Conservation (phyloP, 2,329 filamentous ascomycete species). For the Cordyceps javanica region DNA sequence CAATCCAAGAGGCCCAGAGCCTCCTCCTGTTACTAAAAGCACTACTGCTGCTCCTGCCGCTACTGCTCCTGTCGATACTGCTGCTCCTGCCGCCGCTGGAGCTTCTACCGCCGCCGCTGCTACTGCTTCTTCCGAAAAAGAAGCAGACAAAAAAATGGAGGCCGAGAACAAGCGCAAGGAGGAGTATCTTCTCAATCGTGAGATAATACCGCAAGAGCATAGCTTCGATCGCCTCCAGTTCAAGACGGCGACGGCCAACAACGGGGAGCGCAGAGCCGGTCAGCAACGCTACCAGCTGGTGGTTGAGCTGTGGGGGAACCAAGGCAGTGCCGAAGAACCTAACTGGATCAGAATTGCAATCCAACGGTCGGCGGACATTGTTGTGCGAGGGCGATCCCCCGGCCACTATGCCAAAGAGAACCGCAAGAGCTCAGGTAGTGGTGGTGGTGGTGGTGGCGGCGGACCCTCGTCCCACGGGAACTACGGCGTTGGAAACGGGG, state of each 20-base stretch:
- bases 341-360: constrained; percentile 65
- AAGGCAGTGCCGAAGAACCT: constrained; percentile 42
- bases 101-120: too few species aligned
- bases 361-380: constrained; percentile 71
- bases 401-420: constrained; percentile 69
- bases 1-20: too few species aligned
- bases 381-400: constrained; percentile 78
- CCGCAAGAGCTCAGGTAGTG: background rate
- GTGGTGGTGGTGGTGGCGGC: background rate
- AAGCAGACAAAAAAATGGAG: too few species aligned
- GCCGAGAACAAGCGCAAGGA: too few species aligned
- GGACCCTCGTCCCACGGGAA: background rate
- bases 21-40: too few species aligned
- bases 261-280: constrained; percentile 81
- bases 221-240: constrained; percentile 89
- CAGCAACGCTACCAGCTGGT: constrained; percentile 93
- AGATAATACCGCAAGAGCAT: too few species aligned
- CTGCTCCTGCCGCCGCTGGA: too few species aligned
- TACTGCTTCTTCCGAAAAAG: too few species aligned
- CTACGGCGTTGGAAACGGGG: background rate
- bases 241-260: constrained; percentile 90
- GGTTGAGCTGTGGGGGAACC: constrained; percentile 72
- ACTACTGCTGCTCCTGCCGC: too few species aligned
- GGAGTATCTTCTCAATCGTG: too few species aligned
- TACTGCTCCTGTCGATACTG: too few species aligned